phyloP scores from a whole-genome alignment of 2,329 filamentous ascomycete genomes.

The Corynespora cassiicola region DNA sequence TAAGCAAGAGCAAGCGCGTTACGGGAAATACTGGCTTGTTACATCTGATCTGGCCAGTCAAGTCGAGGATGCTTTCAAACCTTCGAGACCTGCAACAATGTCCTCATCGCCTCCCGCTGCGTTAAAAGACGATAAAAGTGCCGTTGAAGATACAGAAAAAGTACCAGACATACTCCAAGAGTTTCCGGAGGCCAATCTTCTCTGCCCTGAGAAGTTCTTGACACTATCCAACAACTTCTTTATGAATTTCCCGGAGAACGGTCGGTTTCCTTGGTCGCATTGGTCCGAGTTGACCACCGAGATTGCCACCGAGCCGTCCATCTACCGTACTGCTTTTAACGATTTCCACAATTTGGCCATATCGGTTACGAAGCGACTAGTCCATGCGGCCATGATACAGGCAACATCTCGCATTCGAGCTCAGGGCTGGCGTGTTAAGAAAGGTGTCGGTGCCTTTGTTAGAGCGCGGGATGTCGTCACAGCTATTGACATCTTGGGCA shows the following conservation, averaged over 20 bases:
- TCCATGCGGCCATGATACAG: conserved; percentile 73
- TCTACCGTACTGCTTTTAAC: conserved; percentile 76
- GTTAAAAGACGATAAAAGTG: conserved; percentile 18
- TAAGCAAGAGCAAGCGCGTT: conserved; percentile 63
- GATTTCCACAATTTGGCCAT: conserved; percentile 75
- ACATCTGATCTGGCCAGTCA: conserved; percentile 45
- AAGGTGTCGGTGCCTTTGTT: conserved; percentile 43
- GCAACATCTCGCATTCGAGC: conserved; percentile 72
- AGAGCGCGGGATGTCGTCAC: conserved; percentile 59
- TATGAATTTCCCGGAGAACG: conserved; percentile 40
- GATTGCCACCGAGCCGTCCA: conserved; percentile 61
- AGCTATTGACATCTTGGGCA: conserved; percentile 61
- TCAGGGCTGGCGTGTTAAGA: conserved; percentile 36
- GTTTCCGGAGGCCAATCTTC: conserved; percentile 41
- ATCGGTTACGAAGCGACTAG: conserved; percentile 72
- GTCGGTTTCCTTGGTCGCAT: conserved; percentile 35
- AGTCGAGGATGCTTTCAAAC: conserved; percentile 37
- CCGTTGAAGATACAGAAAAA: conserved; percentile 2
- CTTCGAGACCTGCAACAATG: not conserved
- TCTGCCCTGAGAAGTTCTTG: conserved; percentile 36
- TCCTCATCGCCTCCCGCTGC: conserved; percentile 10
- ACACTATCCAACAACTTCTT: conserved; percentile 39
- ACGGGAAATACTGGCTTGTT: conserved; percentile 73
- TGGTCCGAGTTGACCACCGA: conserved; percentile 39
- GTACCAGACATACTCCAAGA: conserved; percentile 28